Base-by-base conservation (phyloP, 2,329 filamentous ascomycete species). In the Tolypocladium ophioglossoides region DNA sequence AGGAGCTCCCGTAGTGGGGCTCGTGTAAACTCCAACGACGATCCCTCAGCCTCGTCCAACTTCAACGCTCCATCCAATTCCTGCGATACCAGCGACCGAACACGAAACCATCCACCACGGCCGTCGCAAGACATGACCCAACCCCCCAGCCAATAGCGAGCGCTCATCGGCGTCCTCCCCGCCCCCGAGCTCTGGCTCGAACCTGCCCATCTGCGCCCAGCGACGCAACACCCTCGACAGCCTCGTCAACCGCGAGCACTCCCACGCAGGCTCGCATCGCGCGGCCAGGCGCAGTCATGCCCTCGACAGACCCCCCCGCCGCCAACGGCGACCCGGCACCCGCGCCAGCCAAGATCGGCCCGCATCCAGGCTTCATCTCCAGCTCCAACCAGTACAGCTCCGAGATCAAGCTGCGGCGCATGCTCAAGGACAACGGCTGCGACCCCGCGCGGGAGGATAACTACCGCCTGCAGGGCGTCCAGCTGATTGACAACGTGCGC, bases 401-500 rank as follows among this genome's bases (percentile, higher is more conserved):
- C 60, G 89, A 96, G 67, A 85, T 89, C 62, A 84, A 83, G 62
- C 81, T 97, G 54, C 85, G 90, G 57, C 81, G 83, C 64, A 84
- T 85, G 68, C 79, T 95, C 55, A 77, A 79, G 47, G 80, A 82
- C 22, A 83, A 85, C 57, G 83, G 84, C 40, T 83, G 86, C 63
- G 87, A 89, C 64, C 84, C 88, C 52, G 83, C 87, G 39, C 84
- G 87, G 55, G 91, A 97, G 68, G 89, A 92, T 64, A 83, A 74
- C 57, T 83, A 89, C 59, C 84, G 92, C 52, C 73, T 97, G 47
- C 89, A 94, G 64, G 94, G 92, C 20, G 86, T 96, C 11, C 82
- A 89, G 56, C 87, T 92, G 78, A 92, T 99, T 58, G 89, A 96
- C 65, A 87, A 84, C 57, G 87, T 95, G 44, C 82, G 92, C 50